Base-by-base conservation (phyloP, 2,329 filamentous ascomycete genomes). In the Hypoxylon sp. region DNA sequence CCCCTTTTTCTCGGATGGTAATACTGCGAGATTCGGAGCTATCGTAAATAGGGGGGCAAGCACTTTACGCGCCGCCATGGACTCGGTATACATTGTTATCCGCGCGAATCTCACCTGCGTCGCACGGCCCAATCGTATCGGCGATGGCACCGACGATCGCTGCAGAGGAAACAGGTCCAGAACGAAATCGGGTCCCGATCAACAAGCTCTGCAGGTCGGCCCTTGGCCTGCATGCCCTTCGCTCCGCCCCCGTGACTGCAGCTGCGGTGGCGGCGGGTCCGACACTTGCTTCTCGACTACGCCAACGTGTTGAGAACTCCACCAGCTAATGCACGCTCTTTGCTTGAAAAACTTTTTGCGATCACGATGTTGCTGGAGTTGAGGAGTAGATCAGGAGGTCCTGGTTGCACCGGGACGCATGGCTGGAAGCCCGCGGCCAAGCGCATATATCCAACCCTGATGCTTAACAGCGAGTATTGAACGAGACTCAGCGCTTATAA, bases 261-360 rank as follows among this genome's bases (percentile, higher is more conserved):
- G 48, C 40, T 2, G 49, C 49, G 8, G 48, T 54, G 23, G 51
- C 31, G 20, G 53, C 54, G 11, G 49, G 15, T 1, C 58, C 54
- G 10, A 61, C 24, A 20, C 23, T n/a, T 24, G 21, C 50, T 79
- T 0, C 84, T 84, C 51, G 87, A 80, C 60, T 87, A 83, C 0
- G 78, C 73, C 0, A 81, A 74, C 0, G 83, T 85, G 58, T 85
- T 86, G 69, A 87, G 88, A 0, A 88, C 84, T 0, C 82, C 84
- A 0, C 85, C 86, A 0, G 83, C 84, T 0, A 88, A 72, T 0
- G 81, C 82, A 55, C 88, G 84, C 1, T 78, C 85, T 7, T 83
- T 72, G n/a, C 78, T 74, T 0, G 83, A 80, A 58, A 87, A 87
- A 37, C 76, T 78, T 11, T 83, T 79, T 0, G 79, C 78, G 6